phyloP scores from a whole-genome alignment of 2,329 filamentous ascomycete genomes.

The Alternaria dauci region DNA sequence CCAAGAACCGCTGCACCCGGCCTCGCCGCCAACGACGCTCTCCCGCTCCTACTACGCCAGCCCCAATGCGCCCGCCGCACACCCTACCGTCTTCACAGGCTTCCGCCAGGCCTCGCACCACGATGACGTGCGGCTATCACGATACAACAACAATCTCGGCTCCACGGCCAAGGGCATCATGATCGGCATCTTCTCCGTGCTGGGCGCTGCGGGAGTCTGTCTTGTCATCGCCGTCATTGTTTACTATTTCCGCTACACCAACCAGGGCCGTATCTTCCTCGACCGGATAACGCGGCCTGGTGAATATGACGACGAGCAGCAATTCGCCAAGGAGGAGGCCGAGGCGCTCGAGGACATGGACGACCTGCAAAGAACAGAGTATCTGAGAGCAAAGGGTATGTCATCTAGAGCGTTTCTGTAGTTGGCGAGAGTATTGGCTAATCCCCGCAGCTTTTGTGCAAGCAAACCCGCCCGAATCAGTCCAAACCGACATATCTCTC shows the following conservation, averaged over 20 bases:
- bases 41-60: constrained; percentile 37
- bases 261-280: constrained; percentile 86
- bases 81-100: constrained; percentile 26
- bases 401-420: neutral
- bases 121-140: constrained; percentile 37
- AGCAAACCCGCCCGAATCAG: constrained; percentile 91
- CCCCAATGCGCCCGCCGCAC: constrained; percentile 36
- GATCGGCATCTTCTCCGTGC: constrained; percentile 93
- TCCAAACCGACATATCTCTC: constrained; percentile 95
- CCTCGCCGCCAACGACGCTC: constrained; percentile 46
- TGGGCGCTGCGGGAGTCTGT: constrained; percentile 88
- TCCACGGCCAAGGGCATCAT: constrained; percentile 80
- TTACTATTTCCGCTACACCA: constrained; percentile 94
- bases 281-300: constrained; percentile 92
- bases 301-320: constrained; percentile 97
- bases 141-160: constrained; percentile 46
- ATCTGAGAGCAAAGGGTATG: constrained; percentile 92
- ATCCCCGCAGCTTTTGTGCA: constrained; percentile 79
- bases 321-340: constrained; percentile 90
- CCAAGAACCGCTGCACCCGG: constrained; percentile 38
- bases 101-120: constrained; percentile 25
- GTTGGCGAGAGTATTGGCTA: constrained; percentile 4
- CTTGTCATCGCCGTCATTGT: constrained; percentile 80
- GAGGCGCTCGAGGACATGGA: constrained; percentile 96
- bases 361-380: constrained; percentile 87